phyloP scores from a whole-genome alignment of 108 stramenopile species.

The Cyclostephanos invisitatus region DNA sequence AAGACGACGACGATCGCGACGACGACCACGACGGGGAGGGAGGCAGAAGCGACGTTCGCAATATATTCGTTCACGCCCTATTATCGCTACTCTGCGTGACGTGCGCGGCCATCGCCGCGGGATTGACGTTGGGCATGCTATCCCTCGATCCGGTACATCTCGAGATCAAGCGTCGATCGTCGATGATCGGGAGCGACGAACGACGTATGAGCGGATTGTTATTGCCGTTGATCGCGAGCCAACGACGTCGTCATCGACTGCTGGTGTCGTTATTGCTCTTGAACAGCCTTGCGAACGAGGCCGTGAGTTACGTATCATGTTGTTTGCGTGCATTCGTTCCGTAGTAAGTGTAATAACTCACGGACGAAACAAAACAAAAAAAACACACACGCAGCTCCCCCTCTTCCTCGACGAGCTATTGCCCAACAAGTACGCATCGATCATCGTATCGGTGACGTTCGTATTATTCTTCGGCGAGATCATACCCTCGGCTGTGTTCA shows the following conservation, averaged over 20 bases:
- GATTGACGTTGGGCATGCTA: conserved; percentile 92
- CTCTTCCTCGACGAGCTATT: conserved; percentile 92
- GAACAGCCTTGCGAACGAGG: conserved; percentile 92
- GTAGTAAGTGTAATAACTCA: too few species aligned
- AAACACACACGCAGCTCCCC: conserved; percentile 77
- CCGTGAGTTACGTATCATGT: conserved; percentile 22
- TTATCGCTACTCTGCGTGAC: conserved; percentile 66
- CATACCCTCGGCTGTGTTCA: conserved; percentile 72
- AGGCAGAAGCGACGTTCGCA: conserved; percentile 14
- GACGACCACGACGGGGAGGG: conserved; percentile 7
- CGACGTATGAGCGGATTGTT: conserved; percentile 50
- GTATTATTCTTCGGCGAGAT: conserved; percentile 86
- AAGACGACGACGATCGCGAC: background rate
- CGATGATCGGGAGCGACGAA: conserved; percentile 39
- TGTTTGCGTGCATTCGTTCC: too few species aligned
- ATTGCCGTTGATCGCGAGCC: conserved; percentile 75
- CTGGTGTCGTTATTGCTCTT: conserved; percentile 94
- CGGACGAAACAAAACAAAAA: too few species aligned
- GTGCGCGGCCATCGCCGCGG: conserved; percentile 91
- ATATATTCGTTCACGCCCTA: conserved; percentile 29
- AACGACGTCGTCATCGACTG: conserved; percentile 72
- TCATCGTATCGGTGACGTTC: conserved; percentile 85
- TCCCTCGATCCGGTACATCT: conserved; percentile 86
- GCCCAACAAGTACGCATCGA: conserved; percentile 76
- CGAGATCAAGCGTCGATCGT: conserved; percentile 72